Conservation (phyloP, 352 stramenopile species). For the Aphanomyces invadans region DNA sequence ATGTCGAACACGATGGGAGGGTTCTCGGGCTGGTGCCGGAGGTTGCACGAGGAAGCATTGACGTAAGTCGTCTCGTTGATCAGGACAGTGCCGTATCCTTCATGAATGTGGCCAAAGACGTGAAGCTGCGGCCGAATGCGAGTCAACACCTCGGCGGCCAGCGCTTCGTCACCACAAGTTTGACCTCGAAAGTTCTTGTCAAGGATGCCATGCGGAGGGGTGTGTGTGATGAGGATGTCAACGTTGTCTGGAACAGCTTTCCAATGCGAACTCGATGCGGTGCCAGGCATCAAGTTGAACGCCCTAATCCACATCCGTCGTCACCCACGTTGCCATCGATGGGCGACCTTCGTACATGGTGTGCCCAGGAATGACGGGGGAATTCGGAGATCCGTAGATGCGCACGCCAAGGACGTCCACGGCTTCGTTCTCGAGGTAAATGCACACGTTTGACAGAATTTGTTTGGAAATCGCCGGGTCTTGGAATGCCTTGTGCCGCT, state of each 20-base stretch:
- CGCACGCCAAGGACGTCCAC: slow-evolving; percentile 62
- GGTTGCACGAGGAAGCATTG: slow-evolving; percentile 77
- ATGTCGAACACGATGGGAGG: slow-evolving; percentile 71
- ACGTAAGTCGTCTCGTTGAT: slow-evolving; percentile 80
- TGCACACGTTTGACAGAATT: slow-evolving; percentile 53
- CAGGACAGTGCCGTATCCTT: slow-evolving; percentile 69
- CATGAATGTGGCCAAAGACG: slow-evolving; percentile 91
- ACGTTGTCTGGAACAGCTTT: slow-evolving; percentile 56
- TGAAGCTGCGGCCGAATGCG: slow-evolving; percentile 74
- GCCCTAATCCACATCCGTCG: slow-evolving; percentile 25
- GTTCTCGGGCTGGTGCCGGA: slow-evolving; percentile 51
- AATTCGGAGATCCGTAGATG: slow-evolving; percentile 75
- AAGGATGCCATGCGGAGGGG: slow-evolving; percentile 76
- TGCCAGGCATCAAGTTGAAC: slow-evolving; percentile 63
- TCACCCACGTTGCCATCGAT: not conserved
- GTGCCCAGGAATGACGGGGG: slow-evolving; percentile 50
- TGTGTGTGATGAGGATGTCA: slow-evolving; percentile 87
- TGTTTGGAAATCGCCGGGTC: slow-evolving; percentile 41
- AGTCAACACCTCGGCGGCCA: slow-evolving; percentile 75
- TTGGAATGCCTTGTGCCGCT: slow-evolving; percentile 51
- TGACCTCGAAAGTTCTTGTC: slow-evolving; percentile 58
- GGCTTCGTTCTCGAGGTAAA: slow-evolving; percentile 67
- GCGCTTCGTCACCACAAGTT: slow-evolving; percentile 67
- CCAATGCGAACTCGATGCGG: slow-evolving; percentile 59
- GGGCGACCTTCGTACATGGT: slow-evolving; percentile 28